Evolutionary conservation across 305 asterid genomes (phyloP), one percentile per base, ranked within the genome.

Genomic region (Fraxinus xanthoxyloides): DNA sequence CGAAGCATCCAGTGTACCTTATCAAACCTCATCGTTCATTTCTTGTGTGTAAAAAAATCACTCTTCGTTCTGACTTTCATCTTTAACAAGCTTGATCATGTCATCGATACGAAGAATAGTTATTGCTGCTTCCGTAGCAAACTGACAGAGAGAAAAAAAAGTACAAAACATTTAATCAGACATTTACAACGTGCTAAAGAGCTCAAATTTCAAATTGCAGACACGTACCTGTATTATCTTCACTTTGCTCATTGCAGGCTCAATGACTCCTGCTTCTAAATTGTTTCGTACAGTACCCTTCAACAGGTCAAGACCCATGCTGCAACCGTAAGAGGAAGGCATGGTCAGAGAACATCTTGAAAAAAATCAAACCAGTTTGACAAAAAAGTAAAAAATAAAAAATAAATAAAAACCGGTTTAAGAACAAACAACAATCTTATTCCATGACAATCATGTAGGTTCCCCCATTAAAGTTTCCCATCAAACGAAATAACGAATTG

Each of bases 161-260:
- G 61, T 7, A 21, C 10, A 24, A 7, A 63, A 70, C 26, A 7
- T 70, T 3, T 56, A 34, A 31, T 79, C 73, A 77, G 46, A 15
- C 35, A 78, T 51, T 38, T 36, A 26, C 51, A 38, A 77, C 30
- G 36, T 56, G 23, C 3, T 46, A 38, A 31, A 74, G 56, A 70
- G 46, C 72, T 72, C 7, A 13, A 73, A 35, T 36, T 59, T 24
- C 8, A 67, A 51, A 21, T 46, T 36, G 43, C 56, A 76, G 40
- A n/a, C 3, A 48, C 59, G 59, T 82, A 94, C 99, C 94, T 94
- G 99, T 79, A 95, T 88, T 80, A 95, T 95, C 90, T 95, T 95
- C 72, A 94, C 98, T 93, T 95, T 95, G 92, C 99, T 95, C 98
- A 94, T 95, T 72, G 97, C 97, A 81, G 97, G 99, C 86, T 95